phyloP scores from a whole-genome alignment of 805 yeast genomes.

The Candida verbasci region DNA sequence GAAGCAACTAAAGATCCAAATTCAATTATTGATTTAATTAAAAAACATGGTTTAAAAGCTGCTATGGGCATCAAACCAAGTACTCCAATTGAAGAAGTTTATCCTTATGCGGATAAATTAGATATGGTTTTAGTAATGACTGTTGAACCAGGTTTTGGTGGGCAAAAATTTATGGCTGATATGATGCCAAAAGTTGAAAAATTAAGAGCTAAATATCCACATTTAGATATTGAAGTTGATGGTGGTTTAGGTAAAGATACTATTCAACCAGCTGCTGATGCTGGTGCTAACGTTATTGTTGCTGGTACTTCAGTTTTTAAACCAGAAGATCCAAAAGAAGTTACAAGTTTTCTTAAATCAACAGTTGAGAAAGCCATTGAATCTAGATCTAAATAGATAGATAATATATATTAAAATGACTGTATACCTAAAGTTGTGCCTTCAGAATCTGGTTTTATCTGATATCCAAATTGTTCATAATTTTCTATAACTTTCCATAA shows the following conservation, averaged over 20 bases:
- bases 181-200: constrained; percentile 95
- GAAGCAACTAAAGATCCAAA: constrained; percentile 84
- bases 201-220: constrained; percentile 69
- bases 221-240: constrained; percentile 88
- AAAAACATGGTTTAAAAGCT: constrained; percentile 78
- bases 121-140: constrained; percentile 99
- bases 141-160: constrained; percentile 98
- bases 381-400: constrained; percentile 18
- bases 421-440: constrained; percentile 88
- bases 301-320: constrained; percentile 95
- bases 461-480: constrained; percentile 42
- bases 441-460: constrained; percentile 47
- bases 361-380: constrained; percentile 52
- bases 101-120: constrained; percentile 66
- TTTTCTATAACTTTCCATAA: constrained; percentile 72
- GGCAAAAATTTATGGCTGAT: constrained; percentile 89
- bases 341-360: constrained; percentile 63
- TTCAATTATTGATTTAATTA: constrained; percentile 71
- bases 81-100: constrained; percentile 79
- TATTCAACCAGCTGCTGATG: constrained; percentile 82
- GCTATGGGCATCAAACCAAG: constrained; percentile 94
- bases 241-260: constrained; percentile 92
- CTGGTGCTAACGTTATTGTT: constrained; percentile 97
- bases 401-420: constrained; percentile 30
- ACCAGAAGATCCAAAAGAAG: constrained; percentile 73